These are phyloP conservation scores for Leptomonas seymouri DNA, from an alignment of 208 protist species.

Conservation along the genomic window DNA sequence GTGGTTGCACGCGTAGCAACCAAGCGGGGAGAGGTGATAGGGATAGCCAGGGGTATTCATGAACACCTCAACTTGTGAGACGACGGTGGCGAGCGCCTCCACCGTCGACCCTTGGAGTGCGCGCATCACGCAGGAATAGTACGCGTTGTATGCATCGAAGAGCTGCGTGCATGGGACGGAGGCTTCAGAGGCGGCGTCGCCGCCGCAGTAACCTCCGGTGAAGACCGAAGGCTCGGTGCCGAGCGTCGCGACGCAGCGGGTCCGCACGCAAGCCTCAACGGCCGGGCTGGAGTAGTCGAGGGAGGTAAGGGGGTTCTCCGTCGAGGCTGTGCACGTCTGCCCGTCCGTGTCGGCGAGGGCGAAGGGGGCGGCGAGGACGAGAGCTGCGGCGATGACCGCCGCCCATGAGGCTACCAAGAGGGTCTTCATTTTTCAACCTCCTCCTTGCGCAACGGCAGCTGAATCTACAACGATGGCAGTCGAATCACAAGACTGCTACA, in stretches of 20 bases:
- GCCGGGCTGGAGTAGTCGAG: conserved; percentile 22
- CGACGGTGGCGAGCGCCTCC: background rate
- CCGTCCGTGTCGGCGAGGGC: background rate
- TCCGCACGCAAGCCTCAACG: conserved; percentile 28
- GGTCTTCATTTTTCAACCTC: background rate
- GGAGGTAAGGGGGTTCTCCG: conserved; percentile 27
- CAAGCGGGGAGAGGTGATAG: conserved; percentile 31
- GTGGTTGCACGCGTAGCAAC: conserved; percentile 54
- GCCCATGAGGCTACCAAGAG: background rate
- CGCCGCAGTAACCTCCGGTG: conserved; percentile 39
- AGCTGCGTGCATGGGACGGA: conserved; percentile 29
- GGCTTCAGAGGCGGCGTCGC: conserved; percentile 33
- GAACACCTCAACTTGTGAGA: conserved; percentile 15
- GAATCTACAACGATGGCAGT: background rate
- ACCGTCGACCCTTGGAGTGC: conserved; percentile 8
- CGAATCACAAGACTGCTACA: background rate
- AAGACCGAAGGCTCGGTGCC: conserved; percentile 15
- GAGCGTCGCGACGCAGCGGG: conserved; percentile 37
- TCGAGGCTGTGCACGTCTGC: conserved; percentile 27
- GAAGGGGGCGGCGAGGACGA: conserved; percentile 7
- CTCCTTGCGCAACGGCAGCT: too few species aligned
- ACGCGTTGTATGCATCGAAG: conserved; percentile 36
- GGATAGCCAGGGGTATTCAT: conserved; percentile 42
- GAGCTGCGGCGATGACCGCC: background rate
- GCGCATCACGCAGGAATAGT: conserved; percentile 45